These are phyloP conservation scores for Saccharomycopsis guyanensis DNA, from an alignment of 805 yeast species.

Conservation along the genomic window DNA sequence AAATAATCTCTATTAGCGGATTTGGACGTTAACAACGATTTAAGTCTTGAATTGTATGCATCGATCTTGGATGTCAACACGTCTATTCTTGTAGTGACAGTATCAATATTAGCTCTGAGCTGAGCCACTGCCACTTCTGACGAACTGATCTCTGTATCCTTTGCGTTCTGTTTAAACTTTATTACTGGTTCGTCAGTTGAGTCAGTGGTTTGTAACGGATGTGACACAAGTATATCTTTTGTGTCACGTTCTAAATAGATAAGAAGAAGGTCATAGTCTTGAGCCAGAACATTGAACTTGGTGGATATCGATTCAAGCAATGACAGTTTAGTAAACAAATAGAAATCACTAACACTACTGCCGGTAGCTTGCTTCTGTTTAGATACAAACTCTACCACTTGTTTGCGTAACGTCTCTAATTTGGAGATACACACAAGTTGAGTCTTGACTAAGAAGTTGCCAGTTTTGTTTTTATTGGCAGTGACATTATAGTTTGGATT, in stretches of 20 bases:
- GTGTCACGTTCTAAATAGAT: conserved; percentile 10
- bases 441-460: conserved; percentile 13
- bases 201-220: not conserved
- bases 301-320: not conserved
- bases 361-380: not conserved
- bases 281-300: not conserved
- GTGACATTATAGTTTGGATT: conserved; percentile 4
- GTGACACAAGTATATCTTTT: not conserved
- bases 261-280: conserved; percentile 4
- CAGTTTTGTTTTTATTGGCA: conserved; percentile 9
- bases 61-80: conserved; percentile 2
- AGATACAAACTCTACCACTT: not conserved
- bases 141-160: conserved; percentile 1
- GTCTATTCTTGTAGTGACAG: conserved; percentile 8
- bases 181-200: conserved; percentile 12
- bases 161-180: conserved; percentile 4
- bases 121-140: conserved; percentile 16
- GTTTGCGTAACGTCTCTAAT: conserved; percentile 4
- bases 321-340: not conserved
- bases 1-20: conserved; percentile 13
- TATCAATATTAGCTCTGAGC: conserved; percentile 3
- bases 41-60: conserved; percentile 8
- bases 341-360: not conserved
- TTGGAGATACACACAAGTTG: conserved; percentile 11
- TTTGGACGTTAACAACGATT: conserved; percentile 1